phyloP scores from a whole-genome alignment of 2,329 filamentous ascomycete genomes.

The Colletotrichum lini region DNA sequence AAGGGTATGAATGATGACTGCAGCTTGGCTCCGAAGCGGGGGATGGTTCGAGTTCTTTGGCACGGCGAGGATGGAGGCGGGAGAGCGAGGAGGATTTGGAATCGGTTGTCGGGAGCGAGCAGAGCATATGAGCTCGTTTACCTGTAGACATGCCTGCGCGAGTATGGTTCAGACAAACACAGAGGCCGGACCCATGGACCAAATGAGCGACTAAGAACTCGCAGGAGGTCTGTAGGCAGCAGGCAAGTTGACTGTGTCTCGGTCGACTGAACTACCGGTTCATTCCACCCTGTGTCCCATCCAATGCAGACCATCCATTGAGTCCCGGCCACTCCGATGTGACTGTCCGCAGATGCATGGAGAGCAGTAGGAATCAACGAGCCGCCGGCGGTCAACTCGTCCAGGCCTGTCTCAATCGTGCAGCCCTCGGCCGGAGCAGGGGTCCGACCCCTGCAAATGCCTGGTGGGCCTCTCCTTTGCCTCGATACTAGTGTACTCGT shows the following conservation, averaged over 20 bases:
- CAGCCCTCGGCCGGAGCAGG: constrained; percentile 35
- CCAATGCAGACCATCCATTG: constrained; percentile 25
- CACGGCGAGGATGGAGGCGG: background rate
- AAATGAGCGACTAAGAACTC: constrained; percentile 7
- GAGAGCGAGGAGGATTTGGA: constrained; percentile 25
- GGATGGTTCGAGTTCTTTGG: background rate
- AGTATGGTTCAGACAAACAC: background rate
- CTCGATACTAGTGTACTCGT: background rate
- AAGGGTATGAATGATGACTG: background rate
- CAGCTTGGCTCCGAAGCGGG: background rate
- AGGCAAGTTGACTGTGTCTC: constrained; percentile 31
- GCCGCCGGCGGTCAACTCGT: background rate
- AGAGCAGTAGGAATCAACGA: constrained; percentile 3
- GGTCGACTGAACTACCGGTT: constrained; percentile 22
- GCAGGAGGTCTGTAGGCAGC: constrained; percentile 8
- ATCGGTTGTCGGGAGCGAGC: constrained; percentile 9
- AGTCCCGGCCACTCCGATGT: background rate
- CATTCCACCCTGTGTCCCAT: constrained; percentile 5
- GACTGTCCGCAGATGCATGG: constrained; percentile 12
- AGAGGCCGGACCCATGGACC: constrained; percentile 10
- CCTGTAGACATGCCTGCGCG: background rate
- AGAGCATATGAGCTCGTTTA: background rate
- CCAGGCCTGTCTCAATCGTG: constrained; percentile 6
- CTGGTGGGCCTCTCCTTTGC: background rate
- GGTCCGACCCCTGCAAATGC: constrained; percentile 18